Conservation (phyloP, 768 basidiomycete species). For the Naganishia friedmannii region DNA sequence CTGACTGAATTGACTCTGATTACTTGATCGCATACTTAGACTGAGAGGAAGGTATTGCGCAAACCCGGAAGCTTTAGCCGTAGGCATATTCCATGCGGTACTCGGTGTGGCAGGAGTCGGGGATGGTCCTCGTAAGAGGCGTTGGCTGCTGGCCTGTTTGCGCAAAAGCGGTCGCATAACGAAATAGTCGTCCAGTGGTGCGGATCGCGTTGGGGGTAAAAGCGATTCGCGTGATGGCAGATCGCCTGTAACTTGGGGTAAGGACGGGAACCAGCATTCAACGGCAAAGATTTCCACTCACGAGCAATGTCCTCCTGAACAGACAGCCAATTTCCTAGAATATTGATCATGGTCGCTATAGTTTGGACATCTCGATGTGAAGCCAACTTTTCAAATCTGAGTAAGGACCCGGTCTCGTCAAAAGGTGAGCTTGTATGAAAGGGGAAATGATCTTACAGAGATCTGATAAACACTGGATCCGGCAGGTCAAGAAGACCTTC, state of each 20-base stretch:
- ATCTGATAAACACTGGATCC: constrained; percentile 13
- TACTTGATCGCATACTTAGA: constrained; percentile 21
- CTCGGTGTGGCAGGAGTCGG: constrained; percentile 1
- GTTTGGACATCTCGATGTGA: constrained; percentile 20
- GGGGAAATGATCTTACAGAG: background rate
- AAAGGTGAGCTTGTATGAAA: background rate
- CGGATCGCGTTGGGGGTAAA: background rate
- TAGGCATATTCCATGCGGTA: constrained; percentile 13
- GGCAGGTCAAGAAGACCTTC: constrained; percentile 6
- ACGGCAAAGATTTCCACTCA: background rate
- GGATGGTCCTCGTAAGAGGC: constrained; percentile 3
- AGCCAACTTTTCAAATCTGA: constrained; percentile 11
- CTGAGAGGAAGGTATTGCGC: constrained; percentile 25
- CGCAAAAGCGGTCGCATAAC: constrained; percentile 11
- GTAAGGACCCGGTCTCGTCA: background rate
- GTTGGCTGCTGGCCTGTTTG: constrained; percentile 9
- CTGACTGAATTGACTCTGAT: constrained; percentile 23
- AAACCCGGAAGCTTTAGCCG: constrained; percentile 17
- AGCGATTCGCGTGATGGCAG: background rate
- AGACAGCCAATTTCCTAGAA: constrained; percentile 3
- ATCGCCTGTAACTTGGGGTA: background rate
- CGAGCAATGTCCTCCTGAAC: background rate
- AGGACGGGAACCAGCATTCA: background rate
- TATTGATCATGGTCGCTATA: constrained; percentile 9
- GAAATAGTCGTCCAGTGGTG: constrained; percentile 23